Evolutionary conservation across 192 early-diverging fungal genomes (phyloP).

Genomic region (Backusella macrospora): DNA sequence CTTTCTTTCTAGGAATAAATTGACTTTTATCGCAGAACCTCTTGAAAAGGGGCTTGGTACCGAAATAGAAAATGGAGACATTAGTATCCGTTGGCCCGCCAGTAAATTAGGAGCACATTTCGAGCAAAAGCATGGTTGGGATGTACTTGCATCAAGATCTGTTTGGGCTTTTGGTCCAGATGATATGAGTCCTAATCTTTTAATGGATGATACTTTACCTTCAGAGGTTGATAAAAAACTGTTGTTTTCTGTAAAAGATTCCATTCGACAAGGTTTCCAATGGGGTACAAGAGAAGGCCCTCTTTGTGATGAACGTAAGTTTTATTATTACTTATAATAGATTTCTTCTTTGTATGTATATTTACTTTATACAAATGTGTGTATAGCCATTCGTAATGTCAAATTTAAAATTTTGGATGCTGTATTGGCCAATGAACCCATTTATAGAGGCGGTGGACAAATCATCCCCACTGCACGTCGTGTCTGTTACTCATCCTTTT

Average conservation of each 20-base stretch:
- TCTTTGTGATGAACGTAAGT: conserved; percentile 92
- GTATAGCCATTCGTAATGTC: conserved; percentile 86
- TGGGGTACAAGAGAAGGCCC: conserved; percentile 98
- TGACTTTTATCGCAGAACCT: conserved; percentile 96
- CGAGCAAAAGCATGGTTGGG: conserved; percentile 89
- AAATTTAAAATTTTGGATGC: conserved; percentile 94
- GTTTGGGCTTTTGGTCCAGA: conserved; percentile 99
- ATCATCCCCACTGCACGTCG: conserved; percentile 96
- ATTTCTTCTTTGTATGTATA: background rate
- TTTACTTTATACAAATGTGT: conserved; percentile 6
- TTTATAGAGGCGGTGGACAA: conserved; percentile 94
- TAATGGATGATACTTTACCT: conserved; percentile 95
- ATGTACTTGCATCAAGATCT: conserved; percentile 87
- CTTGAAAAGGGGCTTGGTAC: conserved; percentile 89
- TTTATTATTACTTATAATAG: background rate
- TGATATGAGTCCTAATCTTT: conserved; percentile 87
- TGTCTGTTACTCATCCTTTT: conserved; percentile 95
- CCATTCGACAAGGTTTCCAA: conserved; percentile 94
- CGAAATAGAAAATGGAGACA: conserved; percentile 84
- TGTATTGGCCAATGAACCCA: conserved; percentile 80
- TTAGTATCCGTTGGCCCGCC: conserved; percentile 74
- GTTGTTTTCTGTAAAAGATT: conserved; percentile 78
- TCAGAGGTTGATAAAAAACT: conserved; percentile 87
- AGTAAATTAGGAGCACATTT: conserved; percentile 80
- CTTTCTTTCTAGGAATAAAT: conserved; percentile 72